Conservation (phyloP, 768 basidiomycete species). For the Hemileccinum rubropunctum region DNA sequence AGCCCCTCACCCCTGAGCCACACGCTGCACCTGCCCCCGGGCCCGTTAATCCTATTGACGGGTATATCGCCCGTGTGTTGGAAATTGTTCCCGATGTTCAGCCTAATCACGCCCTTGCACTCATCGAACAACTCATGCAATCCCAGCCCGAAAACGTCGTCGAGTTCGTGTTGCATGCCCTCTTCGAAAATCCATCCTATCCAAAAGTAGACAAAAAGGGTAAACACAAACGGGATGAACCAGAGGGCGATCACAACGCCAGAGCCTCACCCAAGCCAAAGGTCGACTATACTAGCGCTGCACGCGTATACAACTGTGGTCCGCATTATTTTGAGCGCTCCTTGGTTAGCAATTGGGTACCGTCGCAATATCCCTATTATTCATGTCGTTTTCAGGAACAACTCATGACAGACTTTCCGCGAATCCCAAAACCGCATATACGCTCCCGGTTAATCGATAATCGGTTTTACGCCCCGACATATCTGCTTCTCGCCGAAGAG, state of each 20-base stretch:
- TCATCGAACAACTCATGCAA: conserved; percentile 45
- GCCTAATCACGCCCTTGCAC: conserved; percentile 48
- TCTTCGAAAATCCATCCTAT: conserved; percentile 63
- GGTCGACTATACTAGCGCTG: conserved; percentile 52
- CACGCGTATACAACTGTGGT: conserved; percentile 44
- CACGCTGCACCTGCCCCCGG: conserved; percentile 3
- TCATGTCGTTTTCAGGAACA: conserved; percentile 38
- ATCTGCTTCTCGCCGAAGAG: conserved; percentile 46
- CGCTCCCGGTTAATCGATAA: conserved; percentile 38
- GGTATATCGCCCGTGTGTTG: conserved; percentile 48
- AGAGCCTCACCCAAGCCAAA: conserved; percentile 38
- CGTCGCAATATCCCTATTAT: neutral
- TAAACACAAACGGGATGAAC: conserved; percentile 41
- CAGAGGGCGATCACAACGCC: conserved; percentile 16
- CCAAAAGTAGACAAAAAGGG: conserved; percentile 52
- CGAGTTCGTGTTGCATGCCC: conserved; percentile 52
- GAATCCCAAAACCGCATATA: conserved; percentile 54
- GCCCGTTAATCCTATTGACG: conserved; percentile 23
- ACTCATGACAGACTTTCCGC: conserved; percentile 56
- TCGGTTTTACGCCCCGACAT: conserved; percentile 64
- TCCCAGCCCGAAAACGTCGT: conserved; percentile 37
- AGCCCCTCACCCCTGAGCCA: neutral
- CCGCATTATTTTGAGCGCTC: conserved; percentile 48
- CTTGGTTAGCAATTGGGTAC: conserved; percentile 37
- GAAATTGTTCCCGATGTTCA: conserved; percentile 73